Conservation (phyloP, 768 basidiomycete genomes). For the Lactarius indigo region DNA sequence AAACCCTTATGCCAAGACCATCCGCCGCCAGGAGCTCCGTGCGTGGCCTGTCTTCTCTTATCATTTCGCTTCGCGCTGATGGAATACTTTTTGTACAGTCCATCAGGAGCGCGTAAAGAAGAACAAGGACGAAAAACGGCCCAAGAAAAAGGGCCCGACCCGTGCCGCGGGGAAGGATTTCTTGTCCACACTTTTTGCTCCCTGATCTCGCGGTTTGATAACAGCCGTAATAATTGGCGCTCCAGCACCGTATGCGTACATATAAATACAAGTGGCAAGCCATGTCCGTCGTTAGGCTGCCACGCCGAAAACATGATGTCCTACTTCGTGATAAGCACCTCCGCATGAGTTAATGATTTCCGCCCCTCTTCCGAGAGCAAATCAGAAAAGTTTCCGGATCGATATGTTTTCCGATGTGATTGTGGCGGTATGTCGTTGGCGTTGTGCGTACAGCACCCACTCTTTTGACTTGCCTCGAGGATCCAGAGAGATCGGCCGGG, state of each 20-base stretch:
- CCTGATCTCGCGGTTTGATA: constrained; percentile 44
- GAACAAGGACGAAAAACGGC: constrained; percentile 57
- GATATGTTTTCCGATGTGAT: constrained; percentile 12
- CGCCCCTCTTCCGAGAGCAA: constrained; percentile 13
- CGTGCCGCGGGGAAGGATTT: constrained; percentile 75
- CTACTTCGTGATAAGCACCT: constrained; percentile 22
- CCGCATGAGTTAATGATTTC: constrained; percentile 12
- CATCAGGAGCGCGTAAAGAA: constrained; percentile 71
- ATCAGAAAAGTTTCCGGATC: constrained; percentile 14
- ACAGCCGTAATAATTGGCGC: constrained; percentile 9
- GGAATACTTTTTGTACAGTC: constrained; percentile 42
- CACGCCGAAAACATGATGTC: constrained; percentile 27
- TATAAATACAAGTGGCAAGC: constrained; percentile 11
- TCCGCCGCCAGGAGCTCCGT: constrained; percentile 87
- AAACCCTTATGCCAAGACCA: constrained; percentile 97
- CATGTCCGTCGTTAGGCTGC: constrained; percentile 26
- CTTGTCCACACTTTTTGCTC: constrained; percentile 80
- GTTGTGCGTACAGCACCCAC: neutral
- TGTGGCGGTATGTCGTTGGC: constrained; percentile 14
- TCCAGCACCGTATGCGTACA: constrained; percentile 1
- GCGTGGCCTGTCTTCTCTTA: constrained; percentile 36
- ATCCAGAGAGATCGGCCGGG: constrained; percentile 13
- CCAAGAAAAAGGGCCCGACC: constrained; percentile 54
- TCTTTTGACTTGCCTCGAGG: constrained; percentile 2
- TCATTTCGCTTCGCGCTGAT: constrained; percentile 2